Evolutionary conservation across 768 basidiomycete genomes (phyloP), one percentile per base, ranked within the genome.

Genomic region (Leccinum variicolor): DNA sequence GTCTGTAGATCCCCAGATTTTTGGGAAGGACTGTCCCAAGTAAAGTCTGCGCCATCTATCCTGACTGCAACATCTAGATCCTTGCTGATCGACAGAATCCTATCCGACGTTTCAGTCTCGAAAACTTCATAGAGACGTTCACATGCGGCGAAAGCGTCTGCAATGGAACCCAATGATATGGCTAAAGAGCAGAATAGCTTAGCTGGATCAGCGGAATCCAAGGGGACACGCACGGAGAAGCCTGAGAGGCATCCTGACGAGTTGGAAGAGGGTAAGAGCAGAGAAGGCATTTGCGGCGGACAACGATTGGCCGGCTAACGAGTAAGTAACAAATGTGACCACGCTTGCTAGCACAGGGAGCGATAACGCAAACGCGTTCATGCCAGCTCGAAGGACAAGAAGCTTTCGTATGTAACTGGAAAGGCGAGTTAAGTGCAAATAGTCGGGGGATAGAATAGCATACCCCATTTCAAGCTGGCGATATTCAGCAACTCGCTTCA

Each of bases 101-200:
- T 84, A 4, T 81, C 77, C 7, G 90, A 75, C 6, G 84, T 75
- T 68, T 98, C 94, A 2, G 93, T 92, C 52, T 87, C 86, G 67
- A 96, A 96, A 25, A 94, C 89, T 13, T 81, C 85, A 60, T 83
- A 78, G 2, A 98, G 79, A 45, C 95, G 89, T 9, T 76, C 74
- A n/a, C 82, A 76, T 2, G 94, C 95, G 64, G 90, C 94, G 48
- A 79, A 72, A 0, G 94, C 94, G 62, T 98, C 95, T 4, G 91
- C 85, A 61, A 88, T 87, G n/a, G 92, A 70, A 57, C 87, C 86
- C 54, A 93, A 81, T 3, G 88, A 80, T 57, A 86, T 63, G 15
- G 87, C 87, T 90, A 52, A 17, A 62, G 47, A 50, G n/a, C 31
- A 58, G 26, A 4, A 13, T 29, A 15, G 15, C 25, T 66, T 39